These are phyloP conservation scores for Mycena metata DNA, from an alignment of 768 basidiomycete genomes.

Conservation along the genomic window DNA sequence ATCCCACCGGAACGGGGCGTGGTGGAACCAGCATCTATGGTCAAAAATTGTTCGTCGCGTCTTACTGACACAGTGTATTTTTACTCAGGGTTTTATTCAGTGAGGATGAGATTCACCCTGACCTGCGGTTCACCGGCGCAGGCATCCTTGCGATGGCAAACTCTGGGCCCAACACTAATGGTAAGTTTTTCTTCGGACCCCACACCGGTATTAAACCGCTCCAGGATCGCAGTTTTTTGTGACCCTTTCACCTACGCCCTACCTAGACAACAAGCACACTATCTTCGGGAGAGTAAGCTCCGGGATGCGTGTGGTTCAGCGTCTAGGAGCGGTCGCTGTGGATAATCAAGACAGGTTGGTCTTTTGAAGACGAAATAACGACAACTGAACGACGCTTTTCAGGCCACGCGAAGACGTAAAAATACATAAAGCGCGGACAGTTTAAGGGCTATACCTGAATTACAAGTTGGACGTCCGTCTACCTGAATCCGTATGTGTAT, in stretches of 20 bases:
- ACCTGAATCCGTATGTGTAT: background rate
- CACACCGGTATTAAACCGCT: constrained; percentile 21
- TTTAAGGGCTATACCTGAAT: constrained; percentile 13
- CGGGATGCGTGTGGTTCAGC: constrained; percentile 94
- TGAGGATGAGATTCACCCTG: constrained; percentile 92
- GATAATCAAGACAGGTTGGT: constrained; percentile 89
- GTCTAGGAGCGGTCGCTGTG: constrained; percentile 90
- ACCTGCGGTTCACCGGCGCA: constrained; percentile 94
- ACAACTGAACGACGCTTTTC: constrained; percentile 8
- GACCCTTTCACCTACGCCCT: constrained; percentile 86
- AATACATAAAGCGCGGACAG: constrained; percentile 79
- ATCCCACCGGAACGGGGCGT: constrained; percentile 95
- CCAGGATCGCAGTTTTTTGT: constrained; percentile 96
- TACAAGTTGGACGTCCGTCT: background rate
- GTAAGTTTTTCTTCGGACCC: constrained; percentile 48
- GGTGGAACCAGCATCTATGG: constrained; percentile 93
- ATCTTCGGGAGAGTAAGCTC: constrained; percentile 92
- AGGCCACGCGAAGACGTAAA: constrained; percentile 87
- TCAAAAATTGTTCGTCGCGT: constrained; percentile 79
- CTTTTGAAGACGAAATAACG: constrained; percentile 22
- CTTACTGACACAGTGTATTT: constrained; percentile 1
- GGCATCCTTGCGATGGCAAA: constrained; percentile 98
- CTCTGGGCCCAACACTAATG: constrained; percentile 93
- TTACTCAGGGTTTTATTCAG: constrained; percentile 52
- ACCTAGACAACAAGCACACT: constrained; percentile 86